Evolutionary conservation across 2,329 filamentous ascomycete species (phyloP).

Genomic region (Cladosporium sp.): DNA sequence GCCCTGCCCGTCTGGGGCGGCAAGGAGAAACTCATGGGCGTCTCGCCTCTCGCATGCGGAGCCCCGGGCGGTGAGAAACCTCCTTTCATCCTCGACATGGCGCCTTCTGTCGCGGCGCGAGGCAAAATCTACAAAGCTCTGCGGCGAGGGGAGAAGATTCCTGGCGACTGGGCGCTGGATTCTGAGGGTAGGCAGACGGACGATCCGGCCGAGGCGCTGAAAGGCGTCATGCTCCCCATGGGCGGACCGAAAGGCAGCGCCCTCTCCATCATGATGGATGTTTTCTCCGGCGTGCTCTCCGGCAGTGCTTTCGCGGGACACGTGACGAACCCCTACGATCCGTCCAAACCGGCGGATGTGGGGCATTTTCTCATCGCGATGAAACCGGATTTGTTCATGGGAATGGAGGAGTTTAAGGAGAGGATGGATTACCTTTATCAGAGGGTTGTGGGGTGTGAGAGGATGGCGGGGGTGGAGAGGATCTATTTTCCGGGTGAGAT

Average conservation of each 20-base stretch:
- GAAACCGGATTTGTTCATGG: conserved; percentile 35
- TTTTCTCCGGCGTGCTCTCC: conserved; percentile 74
- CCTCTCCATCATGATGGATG: conserved; percentile 74
- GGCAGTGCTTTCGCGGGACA: conserved; percentile 74
- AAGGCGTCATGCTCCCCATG: conserved; percentile 81
- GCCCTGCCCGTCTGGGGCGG: conserved; percentile 69
- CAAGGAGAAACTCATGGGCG: conserved; percentile 63
- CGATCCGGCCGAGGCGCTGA: conserved; percentile 65
- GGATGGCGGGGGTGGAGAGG: conserved; percentile 49
- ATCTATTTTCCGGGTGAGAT: conserved; percentile 57
- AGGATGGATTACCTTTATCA: conserved; percentile 56
- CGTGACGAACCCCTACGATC: conserved; percentile 66
- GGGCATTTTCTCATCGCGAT: conserved; percentile 34
- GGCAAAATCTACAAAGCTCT: conserved; percentile 69
- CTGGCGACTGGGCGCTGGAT: conserved; percentile 69
- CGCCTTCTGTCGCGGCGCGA: conserved; percentile 63
- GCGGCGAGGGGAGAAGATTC: conserved; percentile 64
- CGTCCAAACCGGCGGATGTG: conserved; percentile 49
- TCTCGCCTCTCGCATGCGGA: conserved; percentile 70
- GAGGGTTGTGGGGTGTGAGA: conserved; percentile 49
- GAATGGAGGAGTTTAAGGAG: conserved; percentile 29
- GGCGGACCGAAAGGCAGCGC: conserved; percentile 77
- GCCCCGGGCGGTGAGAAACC: conserved; percentile 58
- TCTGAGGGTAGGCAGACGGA: conserved; percentile 49
- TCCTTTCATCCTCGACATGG: conserved; percentile 73